phyloP scores from a whole-genome alignment of 768 basidiomycete genomes.

The Agaricus subrufescens region DNA sequence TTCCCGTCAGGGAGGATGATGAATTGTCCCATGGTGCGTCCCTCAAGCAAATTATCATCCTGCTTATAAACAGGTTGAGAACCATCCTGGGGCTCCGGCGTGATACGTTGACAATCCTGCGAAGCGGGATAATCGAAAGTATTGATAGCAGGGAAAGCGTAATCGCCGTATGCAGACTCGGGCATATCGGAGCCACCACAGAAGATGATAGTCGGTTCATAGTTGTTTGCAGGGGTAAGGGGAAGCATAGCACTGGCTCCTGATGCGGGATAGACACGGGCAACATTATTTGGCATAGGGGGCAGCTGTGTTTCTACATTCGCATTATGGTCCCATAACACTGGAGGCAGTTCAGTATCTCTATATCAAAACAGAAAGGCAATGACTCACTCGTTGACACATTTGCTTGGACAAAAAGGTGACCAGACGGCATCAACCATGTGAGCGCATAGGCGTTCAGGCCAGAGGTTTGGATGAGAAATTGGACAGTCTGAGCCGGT shows the following conservation, averaged over 20 bases:
- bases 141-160: slow-evolving; percentile 65
- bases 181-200: slow-evolving; percentile 87
- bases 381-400: slow-evolving; percentile 59
- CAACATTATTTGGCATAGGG: slow-evolving; percentile 67
- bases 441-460: slow-evolving; percentile 75
- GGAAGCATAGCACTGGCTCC: slow-evolving; percentile 89
- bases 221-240: slow-evolving; percentile 85
- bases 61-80: slow-evolving; percentile 54
- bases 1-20: slow-evolving; percentile 77
- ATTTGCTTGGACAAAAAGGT: slow-evolving; percentile 81
- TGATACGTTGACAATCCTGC: slow-evolving; percentile 74
- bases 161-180: slow-evolving; percentile 70
- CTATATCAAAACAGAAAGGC: not conserved
- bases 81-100: slow-evolving; percentile 76
- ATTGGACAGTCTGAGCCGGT: slow-evolving; percentile 49
- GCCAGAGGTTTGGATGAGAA: slow-evolving; percentile 71
- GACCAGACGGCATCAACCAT: slow-evolving; percentile 71
- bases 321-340: slow-evolving; percentile 45
- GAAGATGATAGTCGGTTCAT: slow-evolving; percentile 79
- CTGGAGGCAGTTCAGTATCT: slow-evolving; percentile 14
- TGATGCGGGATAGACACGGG: slow-evolving; percentile 86
- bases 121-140: slow-evolving; percentile 72
- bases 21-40: slow-evolving; percentile 90
- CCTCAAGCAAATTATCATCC: slow-evolving; percentile 72
- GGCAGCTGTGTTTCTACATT: slow-evolving; percentile 64